These are phyloP conservation scores for Kwoniella sp. DNA, from an alignment of 768 basidiomycete genomes.

Conservation along the genomic window DNA sequence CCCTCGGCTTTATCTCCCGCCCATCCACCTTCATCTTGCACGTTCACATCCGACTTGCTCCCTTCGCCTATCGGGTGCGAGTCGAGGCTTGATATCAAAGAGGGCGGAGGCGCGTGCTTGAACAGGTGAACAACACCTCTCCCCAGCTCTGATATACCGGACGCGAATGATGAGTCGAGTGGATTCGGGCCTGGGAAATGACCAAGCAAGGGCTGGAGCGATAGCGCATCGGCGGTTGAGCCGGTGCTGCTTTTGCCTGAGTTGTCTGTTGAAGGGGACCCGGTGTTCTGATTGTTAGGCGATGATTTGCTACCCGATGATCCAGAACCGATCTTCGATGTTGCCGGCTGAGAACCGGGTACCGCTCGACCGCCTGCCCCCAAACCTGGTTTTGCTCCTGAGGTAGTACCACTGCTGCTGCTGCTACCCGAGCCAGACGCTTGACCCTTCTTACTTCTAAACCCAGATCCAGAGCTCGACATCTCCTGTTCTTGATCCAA, in stretches of 20 bases:
- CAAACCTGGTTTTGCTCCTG: not conserved
- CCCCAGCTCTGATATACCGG: constrained; percentile 46
- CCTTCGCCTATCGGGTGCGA: constrained; percentile 43
- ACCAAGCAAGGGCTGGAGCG: constrained; percentile 47
- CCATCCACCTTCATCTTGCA: constrained; percentile 26
- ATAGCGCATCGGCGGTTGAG: constrained; percentile 33
- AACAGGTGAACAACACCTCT: constrained; percentile 53
- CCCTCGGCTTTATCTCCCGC: constrained; percentile 49
- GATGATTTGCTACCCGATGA: not conserved
- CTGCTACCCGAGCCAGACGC: not conserved
- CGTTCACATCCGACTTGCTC: not conserved
- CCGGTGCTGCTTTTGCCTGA: not conserved
- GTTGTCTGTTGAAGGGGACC: not conserved
- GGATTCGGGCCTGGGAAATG: constrained; percentile 50
- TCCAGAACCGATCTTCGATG: not conserved
- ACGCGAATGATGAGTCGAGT: constrained; percentile 43
- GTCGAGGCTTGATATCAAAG: constrained; percentile 39
- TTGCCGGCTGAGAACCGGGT: not conserved
- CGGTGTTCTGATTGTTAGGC: not conserved
- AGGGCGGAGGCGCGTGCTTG: constrained; percentile 49
- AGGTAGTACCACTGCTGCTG: not conserved
- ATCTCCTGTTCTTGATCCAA: constrained; percentile 19
- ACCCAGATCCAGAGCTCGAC: not conserved
- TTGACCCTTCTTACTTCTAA: too few relatives aligned
- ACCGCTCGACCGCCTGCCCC: not conserved